Base-by-base conservation (phyloP, 2,329 filamentous ascomycete genomes). In the Hypocrella siamensis region DNA sequence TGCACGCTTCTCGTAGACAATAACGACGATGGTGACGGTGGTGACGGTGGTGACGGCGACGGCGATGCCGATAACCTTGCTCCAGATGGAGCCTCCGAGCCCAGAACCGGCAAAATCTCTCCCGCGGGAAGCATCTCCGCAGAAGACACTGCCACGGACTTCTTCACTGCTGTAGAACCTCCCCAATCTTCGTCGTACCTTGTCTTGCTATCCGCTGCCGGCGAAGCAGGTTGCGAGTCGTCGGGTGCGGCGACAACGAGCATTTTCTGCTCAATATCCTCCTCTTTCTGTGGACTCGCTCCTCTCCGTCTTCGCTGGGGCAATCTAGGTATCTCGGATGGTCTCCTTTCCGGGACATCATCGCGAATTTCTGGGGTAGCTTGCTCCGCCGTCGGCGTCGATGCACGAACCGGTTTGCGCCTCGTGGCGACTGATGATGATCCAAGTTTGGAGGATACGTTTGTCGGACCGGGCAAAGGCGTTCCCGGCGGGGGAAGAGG, bases 401-500 rank as follows among this genome's bases (percentile, higher is more conserved):
- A 56, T 6, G 77, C 54, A 2, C 73, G 64, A 7, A 78, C 54
- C 3, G 73, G 65, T 43, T 79, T 83, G n/a, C 78, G 63, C 46
- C 71, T n/a, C n/a, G n/a, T 76, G 3, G 75, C 70, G 2, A 75
- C 61, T 18, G 61, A 61, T 36, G 63, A 67, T 12, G 67, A 60
- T 30, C 65, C 67, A 28, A 68, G 66, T 45, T 69, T 72, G 6
- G 70, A 65, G 35, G 61, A 67, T 33, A 63, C 69, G 22, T 75
- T 70, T 1, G 77, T 78, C 26, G 63, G 70, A 2, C 52, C 46
- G 5, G 85, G 84, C 2, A 93, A 63, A 4, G 85, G 84, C 28
- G 69, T 75, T 3, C 84, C 85, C 3, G 79, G 81, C 7, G 84
- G 83, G 29, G 83, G 84, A 14, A 93, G 60, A 1, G 84, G 84